Base-by-base conservation (phyloP, 257 asterid genomes). In the Anisodus tanguticus region DNA sequence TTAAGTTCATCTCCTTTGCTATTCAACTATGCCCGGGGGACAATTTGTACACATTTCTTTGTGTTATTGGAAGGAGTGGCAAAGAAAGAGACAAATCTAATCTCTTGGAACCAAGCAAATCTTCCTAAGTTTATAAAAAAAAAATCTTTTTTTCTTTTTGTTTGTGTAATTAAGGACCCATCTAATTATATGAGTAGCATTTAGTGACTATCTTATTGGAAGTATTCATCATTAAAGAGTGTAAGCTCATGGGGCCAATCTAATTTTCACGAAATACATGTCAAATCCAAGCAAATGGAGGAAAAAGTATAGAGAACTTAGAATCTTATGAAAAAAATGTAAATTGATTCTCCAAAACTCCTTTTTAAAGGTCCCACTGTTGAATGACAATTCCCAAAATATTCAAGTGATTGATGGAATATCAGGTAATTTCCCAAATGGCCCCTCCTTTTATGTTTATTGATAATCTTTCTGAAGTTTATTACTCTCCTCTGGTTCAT, bases 51-150 rank as follows among this genome's bases (percentile, higher is more conserved):
- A 77, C 90, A 84, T 26, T 67, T 82, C 63, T 54, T 51, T 77
- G 57, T 45, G 81, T 79, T 62, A 84, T 86, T 86, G 90, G 89
- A 54, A 77, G 41, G 69, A 83, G 86, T 87, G 90, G 88, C 90
- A 85, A 68, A 81, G 84, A 31, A 69, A 80, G 85, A 76, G 88
- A 84, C 85, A 85, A 82, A 82, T 60, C 83, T 86, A 83, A 91
- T 90, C 91, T 90, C 83, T 72, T 82, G 88, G 91, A 76, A 71
- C 94, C 92, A 89, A 86, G 22, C 67, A 89, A 83, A 92, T 90
- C 89, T 86, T 83, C 74, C 12, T 12, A 53, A 22, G 62, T 15
- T 45, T 22, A 82, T 54, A 51, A 43, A 82, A 82, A n/a, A n/a
- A 35, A 17, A 13, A 78, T 26, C 16, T 31, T n/a, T 66, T 12